These are phyloP conservation scores for Fusarium nygamai DNA, from an alignment of 2,329 filamentous ascomycete species.

Conservation along the genomic window DNA sequence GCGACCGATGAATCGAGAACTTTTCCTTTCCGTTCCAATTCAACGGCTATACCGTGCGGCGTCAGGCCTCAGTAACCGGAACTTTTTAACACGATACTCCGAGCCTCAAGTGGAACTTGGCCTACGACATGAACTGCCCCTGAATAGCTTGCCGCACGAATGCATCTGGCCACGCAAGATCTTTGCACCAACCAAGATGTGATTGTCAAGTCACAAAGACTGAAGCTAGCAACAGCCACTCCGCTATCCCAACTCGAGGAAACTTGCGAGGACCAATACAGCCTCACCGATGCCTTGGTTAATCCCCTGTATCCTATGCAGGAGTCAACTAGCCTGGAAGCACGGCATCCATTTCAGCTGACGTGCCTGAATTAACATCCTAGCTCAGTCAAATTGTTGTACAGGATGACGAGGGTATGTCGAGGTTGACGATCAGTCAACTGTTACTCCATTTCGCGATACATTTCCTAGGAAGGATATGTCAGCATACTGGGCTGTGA, in stretches of 20 bases:
- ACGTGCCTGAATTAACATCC: constrained; percentile 29
- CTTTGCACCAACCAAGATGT: constrained; percentile 9
- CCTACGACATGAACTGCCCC: constrained; percentile 20
- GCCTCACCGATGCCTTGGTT: constrained; percentile 24
- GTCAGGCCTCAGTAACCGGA: constrained; percentile 20
- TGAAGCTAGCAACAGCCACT: constrained; percentile 37
- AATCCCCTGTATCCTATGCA: constrained; percentile 15
- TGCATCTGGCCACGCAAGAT: constrained; percentile 13
- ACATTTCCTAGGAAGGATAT: not conserved
- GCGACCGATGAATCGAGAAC: constrained; percentile 15
- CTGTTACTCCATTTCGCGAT: not conserved
- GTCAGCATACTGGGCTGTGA: not conserved
- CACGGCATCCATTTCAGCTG: constrained; percentile 30
- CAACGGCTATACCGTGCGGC: constrained; percentile 23
- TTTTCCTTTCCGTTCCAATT: constrained; percentile 16
- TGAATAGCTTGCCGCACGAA: constrained; percentile 22
- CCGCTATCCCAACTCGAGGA: constrained; percentile 24
- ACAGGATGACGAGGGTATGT: constrained; percentile 27
- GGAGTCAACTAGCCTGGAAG: constrained; percentile 27
- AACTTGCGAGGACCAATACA: constrained; percentile 6
- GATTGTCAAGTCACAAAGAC: constrained; percentile 7
- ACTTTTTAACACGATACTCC: constrained; percentile 6
- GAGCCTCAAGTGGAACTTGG: constrained; percentile 12
- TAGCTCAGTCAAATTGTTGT: constrained; percentile 25
- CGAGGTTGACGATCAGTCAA: not conserved